Evolutionary conservation across 306 rosid species (phyloP).

Genomic region (Hippophae tibetana): DNA sequence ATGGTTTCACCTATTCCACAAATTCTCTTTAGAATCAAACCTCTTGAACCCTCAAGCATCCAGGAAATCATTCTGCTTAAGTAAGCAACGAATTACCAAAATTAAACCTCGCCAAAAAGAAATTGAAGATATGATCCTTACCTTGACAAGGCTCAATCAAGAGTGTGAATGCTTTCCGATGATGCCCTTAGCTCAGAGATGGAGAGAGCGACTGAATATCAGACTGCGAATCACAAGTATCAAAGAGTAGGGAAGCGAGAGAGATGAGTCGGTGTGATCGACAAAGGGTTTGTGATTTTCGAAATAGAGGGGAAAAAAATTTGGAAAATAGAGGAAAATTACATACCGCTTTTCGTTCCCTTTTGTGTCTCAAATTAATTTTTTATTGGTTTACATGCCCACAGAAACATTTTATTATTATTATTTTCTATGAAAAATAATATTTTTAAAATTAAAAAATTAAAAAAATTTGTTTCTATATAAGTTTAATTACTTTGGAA

Average conservation of each 20-base stretch:
- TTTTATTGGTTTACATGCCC: too few species aligned
- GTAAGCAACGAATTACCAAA: background rate
- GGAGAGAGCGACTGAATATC: background rate
- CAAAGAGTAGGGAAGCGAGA: too few species aligned
- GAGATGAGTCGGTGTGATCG: too few species aligned
- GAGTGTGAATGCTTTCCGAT: conserved; percentile 18
- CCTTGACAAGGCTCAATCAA: conserved; percentile 29
- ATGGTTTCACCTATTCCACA: background rate
- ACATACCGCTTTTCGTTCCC: background rate
- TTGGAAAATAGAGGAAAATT: background rate
- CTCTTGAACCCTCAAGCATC: background rate
- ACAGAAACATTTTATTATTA: too few species aligned
- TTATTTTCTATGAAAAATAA: too few species aligned
- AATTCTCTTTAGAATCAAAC: conserved; percentile 2
- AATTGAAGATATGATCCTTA: conserved; percentile 14
- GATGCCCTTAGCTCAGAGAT: conserved; percentile 21
- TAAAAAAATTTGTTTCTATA: too few species aligned
- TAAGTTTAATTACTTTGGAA: too few species aligned
- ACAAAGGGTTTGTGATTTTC: too few species aligned
- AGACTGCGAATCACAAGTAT: too few species aligned
- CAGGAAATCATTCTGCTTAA: background rate
- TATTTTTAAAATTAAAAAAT: too few species aligned
- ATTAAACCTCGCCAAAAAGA: background rate
- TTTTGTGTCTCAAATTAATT: too few species aligned
- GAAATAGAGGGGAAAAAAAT: background rate